Evolutionary conservation across 2,329 filamentous ascomycete species (phyloP), one percentile per base, ranked within the genome.

Genomic region (Aspergillus spinulosporus): DNA sequence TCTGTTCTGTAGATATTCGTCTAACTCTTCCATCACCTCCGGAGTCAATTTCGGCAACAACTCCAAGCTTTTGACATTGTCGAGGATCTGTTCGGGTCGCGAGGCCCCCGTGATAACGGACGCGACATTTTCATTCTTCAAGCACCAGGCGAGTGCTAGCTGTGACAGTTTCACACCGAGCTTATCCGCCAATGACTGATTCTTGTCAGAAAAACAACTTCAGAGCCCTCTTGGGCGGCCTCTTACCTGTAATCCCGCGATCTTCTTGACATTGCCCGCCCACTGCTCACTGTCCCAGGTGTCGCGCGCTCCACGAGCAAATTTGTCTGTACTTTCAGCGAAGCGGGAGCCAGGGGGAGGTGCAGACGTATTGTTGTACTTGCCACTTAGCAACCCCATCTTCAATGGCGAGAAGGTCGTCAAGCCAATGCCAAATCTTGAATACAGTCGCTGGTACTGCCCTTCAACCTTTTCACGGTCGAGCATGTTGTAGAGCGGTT

Each of bases 401-500:
- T 82, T 80, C 44, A 89, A 72, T 1, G 86, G 86, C 6, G 80
- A 84, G 74, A 84, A 88, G 52, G 83, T 82, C 28, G 86, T 88
- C 46, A 88, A 74, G 1, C 86, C 85, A 2, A 86, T 76, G 3
- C 84, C 83, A 53, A 78, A 76, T 58, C 86, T 79, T 46, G 81
- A 76, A 71, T 86, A 88, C 34, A 89, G 74, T 49, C 83, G 78
- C 39, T 78, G 75, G 66, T 79, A 88, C 64, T 89, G 84, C 37
- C 74, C 74, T 72, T 89, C 86, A 12, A 88, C 84, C 68, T 82
- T 84, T 53, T 82, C 74, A 4, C 86, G 80, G 31, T 77, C 75
- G 8, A 88, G 75, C 76, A 88, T 81, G 74, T 86, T 88, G 74
- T 88, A 88, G 42, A 82, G 74, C 1, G 86, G 86, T 72, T 89